Evolutionary conservation across 495 filamentous ascomycete genomes (phyloP).

Genomic region (Lichenothelia convexa): DNA sequence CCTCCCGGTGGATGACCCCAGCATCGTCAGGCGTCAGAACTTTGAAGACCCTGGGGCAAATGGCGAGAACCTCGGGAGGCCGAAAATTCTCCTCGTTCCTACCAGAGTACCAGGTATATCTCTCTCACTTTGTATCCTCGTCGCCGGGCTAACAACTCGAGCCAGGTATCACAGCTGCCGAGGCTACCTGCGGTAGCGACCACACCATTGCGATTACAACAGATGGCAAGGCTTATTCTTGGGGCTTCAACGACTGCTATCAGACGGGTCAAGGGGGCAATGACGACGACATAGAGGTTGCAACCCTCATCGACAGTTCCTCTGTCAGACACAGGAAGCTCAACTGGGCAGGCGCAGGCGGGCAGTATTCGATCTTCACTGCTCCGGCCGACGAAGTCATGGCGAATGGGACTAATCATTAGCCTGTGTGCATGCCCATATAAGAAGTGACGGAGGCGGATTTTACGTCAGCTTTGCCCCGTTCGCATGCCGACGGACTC

Average conservation of each 20-base stretch:
- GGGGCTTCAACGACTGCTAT: conserved; percentile 50
- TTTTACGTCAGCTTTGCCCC: too few species aligned
- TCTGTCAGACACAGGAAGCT: conserved; percentile 42
- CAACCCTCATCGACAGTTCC: conserved; percentile 43
- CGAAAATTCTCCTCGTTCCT: conserved; percentile 41
- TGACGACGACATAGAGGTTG: conserved; percentile 35
- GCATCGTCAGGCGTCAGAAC: conserved; percentile 39
- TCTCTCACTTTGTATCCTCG: neutral
- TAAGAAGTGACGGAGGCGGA: too few species aligned
- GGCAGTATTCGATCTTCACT: conserved; percentile 46
- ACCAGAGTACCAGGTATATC: conserved; percentile 25
- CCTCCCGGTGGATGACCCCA: conserved; percentile 34
- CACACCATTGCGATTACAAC: conserved; percentile 40
- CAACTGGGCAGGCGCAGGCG: conserved; percentile 39
- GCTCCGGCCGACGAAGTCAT: conserved; percentile 8
- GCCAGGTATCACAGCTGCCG: conserved; percentile 23
- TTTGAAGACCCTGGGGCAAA: too few species aligned
- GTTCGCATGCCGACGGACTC: too few species aligned
- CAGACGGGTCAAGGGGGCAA: conserved; percentile 46
- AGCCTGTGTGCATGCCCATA: too few species aligned
- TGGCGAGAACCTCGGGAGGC: too few species aligned
- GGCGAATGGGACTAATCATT: too few species aligned
- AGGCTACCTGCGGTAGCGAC: conserved; percentile 35
- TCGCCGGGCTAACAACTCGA: too few species aligned
- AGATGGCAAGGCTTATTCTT: conserved; percentile 43